Percentiles rank a stretch among this genome's conserved stretches.
Conservation (phyloP, 805 yeast genomes). For the Kodamaea neixiangensis region DNA sequence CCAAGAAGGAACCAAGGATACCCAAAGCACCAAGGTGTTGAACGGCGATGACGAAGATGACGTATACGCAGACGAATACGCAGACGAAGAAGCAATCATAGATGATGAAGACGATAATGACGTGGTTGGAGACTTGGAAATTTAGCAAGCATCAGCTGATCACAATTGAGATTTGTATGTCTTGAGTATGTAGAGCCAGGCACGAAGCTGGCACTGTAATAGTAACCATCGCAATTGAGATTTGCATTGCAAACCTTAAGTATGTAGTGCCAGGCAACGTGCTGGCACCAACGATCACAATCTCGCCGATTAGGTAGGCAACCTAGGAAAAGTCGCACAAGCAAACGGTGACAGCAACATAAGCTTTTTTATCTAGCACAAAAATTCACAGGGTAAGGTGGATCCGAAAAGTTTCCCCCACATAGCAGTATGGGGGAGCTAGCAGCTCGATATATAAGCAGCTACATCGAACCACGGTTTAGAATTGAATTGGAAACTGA, state of each 20-base stretch:
- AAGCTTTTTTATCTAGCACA: no score
- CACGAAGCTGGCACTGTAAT: no score
- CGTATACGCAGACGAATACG: conserved; percentile 22
- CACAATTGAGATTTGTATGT: not conserved
- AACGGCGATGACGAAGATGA: conserved; percentile 27
- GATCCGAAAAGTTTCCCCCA: conserved; percentile 1
- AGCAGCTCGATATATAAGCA: not conserved
- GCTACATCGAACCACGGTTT: not conserved
- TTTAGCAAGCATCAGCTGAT: conserved; percentile 16
- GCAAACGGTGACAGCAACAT: no score
- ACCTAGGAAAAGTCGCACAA: no score
- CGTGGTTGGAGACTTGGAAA: conserved; percentile 41
- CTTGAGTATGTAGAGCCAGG: no score
- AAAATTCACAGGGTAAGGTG: not conserved
- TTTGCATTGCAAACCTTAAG: no score
- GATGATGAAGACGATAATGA: conserved; percentile 28
- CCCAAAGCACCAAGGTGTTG: conserved; percentile 23
- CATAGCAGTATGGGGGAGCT: not conserved
- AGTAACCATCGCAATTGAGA: no score
- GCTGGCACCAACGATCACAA: no score
- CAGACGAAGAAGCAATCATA: conserved; percentile 18
- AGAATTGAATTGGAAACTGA: not conserved
- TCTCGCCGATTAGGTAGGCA: no score
- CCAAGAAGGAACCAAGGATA: conserved; percentile 17
- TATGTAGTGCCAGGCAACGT: no score